A percentile compares a stretch with the other conserved stretches of the same genome.
phyloP scores from a whole-genome alignment of 78 protist species.

The Dictyostelium purpureum region DNA sequence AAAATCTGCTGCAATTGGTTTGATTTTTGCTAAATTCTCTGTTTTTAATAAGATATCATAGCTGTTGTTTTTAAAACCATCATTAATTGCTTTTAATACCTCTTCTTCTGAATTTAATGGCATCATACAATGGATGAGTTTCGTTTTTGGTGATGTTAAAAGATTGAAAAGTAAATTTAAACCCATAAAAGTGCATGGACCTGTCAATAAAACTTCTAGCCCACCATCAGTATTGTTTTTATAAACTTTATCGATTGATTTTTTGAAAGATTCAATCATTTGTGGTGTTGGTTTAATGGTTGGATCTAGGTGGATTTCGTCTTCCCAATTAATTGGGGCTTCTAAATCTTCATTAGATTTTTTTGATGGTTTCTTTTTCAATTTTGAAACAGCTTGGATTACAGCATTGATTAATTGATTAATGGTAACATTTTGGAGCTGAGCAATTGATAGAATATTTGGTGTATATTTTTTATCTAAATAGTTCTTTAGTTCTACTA shows the following conservation, averaged over 20 bases:
- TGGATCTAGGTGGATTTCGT: slow-evolving; percentile 6
- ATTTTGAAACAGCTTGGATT: neutral
- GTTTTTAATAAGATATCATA: neutral
- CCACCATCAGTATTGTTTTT: neutral
- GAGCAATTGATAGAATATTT: slow-evolving; percentile 31
- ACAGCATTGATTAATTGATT: slow-evolving; percentile 27
- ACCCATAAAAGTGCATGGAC: slow-evolving; percentile 24
- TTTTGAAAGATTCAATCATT: neutral
- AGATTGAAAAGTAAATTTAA: slow-evolving; percentile 3
- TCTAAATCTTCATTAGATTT: neutral
- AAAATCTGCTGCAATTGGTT: neutral
- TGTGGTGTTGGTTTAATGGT: neutral
- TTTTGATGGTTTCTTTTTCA: neutral
- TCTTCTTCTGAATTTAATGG: neutral
- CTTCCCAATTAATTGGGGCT: neutral
- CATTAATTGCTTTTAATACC: neutral
- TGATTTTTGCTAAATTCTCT: neutral
- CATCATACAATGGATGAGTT: slow-evolving; percentile 21
- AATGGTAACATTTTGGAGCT: slow-evolving; percentile 30
- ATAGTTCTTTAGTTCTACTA: slow-evolving; percentile 54
- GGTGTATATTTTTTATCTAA: slow-evolving; percentile 38
- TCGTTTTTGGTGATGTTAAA: neutral
- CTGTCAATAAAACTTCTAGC: slow-evolving; percentile 32
- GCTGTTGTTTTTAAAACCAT: neutral
- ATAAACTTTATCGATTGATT: neutral